Evolutionary conservation across 108 stramenopile species (phyloP), one percentile per base, ranked within the genome.

Genomic region (Cyclostephanos tholiformis): DNA sequence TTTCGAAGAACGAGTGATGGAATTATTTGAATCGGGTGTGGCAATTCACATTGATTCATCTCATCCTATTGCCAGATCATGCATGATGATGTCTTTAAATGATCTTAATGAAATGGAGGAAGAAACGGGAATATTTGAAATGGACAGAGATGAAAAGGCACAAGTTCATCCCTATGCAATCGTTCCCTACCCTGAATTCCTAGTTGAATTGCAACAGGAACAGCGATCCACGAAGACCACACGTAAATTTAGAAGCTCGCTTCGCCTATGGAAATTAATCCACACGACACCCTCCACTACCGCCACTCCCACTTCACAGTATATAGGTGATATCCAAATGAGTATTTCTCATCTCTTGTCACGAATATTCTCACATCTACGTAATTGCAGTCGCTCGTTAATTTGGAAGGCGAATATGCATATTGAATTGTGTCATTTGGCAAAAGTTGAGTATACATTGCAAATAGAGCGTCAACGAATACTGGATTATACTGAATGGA

Each of bases 401-500:
- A 17, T 69, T 30, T 86, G 85, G 85, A 86, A 86, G 44, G 61
- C 61, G 14, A 73, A 83, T 27, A 86, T 86, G 85, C 72, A 79
- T 36, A 17, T 67, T 23, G 77, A 79, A 58, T 22, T 86, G 6
- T 64, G 72, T 55, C 43, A 26, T 25, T 53, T 83, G 26, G 77
- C 81, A 16, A 64, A 63, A 16, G 23, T 65, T 8, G 85, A 86
- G 48, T 53, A 73, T 25, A 67, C 35, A 17, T 69, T 39, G 25
- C 53, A 43, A 39, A 43, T 49, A 10, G 17, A 30, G 16, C 59
- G 77, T 11, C 9, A 46, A 25, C 63, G 65, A 12, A 36, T 49
- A 17, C 32, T 25, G 10, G 70, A 83, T 32, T 73, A 82, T 27
- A 60, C 63, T 22, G 36, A 68, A 53, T 86, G 85, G 85, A 73